phyloP scores from a whole-genome alignment of 73 alveolate genomes.

The Blepharisma japonicum region DNA sequence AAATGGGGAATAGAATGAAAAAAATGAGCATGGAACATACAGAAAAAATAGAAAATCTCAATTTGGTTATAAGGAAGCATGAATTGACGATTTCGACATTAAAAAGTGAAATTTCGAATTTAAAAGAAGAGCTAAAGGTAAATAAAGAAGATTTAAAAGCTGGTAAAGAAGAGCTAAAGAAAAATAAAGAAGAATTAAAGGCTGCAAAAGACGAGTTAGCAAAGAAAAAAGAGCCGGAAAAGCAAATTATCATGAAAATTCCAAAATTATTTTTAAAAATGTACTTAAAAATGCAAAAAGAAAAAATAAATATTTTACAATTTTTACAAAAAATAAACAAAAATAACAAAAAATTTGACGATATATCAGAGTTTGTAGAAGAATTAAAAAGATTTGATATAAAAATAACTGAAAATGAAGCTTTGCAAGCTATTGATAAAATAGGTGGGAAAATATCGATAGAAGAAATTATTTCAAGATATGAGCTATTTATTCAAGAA shows the following conservation, averaged over 20 bases:
- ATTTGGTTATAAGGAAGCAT: background rate
- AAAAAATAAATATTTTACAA: background rate
- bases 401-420: background rate
- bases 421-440: too few species aligned
- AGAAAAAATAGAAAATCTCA: background rate
- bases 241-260: background rate
- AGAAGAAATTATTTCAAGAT: too few species aligned
- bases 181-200: background rate
- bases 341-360: constrained; percentile 7
- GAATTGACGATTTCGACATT: background rate
- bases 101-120: background rate
- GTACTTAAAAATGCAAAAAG: background rate
- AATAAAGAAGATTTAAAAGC: background rate
- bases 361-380: background rate
- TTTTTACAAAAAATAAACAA: background rate
- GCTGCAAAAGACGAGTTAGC: background rate
- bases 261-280: background rate
- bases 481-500: too few species aligned
- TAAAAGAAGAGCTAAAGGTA: background rate
- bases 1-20: too few species aligned
- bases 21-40: background rate
- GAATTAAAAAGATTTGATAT: background rate
- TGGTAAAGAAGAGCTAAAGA: constrained; percentile 1
- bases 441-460: too few species aligned
- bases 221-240: background rate